phyloP scores from a whole-genome alignment of 1,284 basidiomycete species.

The Polyporus tsugae region DNA sequence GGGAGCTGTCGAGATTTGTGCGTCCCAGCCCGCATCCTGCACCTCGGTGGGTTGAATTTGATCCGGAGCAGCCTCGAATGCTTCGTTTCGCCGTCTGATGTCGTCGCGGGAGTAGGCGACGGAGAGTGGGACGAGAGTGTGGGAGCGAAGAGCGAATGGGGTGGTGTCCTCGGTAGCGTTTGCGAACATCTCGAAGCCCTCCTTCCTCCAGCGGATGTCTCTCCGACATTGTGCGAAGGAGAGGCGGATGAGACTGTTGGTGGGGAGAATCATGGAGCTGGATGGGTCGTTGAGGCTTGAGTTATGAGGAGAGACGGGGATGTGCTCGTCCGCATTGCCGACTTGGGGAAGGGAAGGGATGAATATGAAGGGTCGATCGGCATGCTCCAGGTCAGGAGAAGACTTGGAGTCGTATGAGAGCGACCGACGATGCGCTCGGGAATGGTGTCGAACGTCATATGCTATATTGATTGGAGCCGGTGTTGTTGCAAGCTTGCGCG shows the following conservation, averaged over 20 bases:
- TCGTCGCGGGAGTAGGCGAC: constrained; percentile 33
- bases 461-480: not conserved
- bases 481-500: not conserved
- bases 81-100: constrained; percentile 31
- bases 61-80: constrained; percentile 18
- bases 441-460: not conserved
- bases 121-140: constrained; percentile 30
- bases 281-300: not conserved
- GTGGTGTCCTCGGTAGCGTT: constrained; percentile 14
- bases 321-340: not conserved
- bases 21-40: not conserved
- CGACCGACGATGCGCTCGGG: not conserved
- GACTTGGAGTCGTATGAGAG: not conserved
- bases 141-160: constrained; percentile 25
- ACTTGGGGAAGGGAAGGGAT: not conserved
- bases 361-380: not conserved
- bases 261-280: not conserved
- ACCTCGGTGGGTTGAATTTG: not conserved
- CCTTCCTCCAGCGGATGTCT: constrained; percentile 33
- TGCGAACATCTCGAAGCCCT: constrained; percentile 34
- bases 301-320: not conserved
- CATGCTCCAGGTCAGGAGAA: not conserved
- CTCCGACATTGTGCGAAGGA: constrained; percentile 26
- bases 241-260: constrained; percentile 27
- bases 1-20: not conserved